Percentiles rank a stretch among this genome's conserved stretches.
These are phyloP conservation scores for Rubia peregrina DNA, from an alignment of 305 asterid species.

Conservation along the genomic window DNA sequence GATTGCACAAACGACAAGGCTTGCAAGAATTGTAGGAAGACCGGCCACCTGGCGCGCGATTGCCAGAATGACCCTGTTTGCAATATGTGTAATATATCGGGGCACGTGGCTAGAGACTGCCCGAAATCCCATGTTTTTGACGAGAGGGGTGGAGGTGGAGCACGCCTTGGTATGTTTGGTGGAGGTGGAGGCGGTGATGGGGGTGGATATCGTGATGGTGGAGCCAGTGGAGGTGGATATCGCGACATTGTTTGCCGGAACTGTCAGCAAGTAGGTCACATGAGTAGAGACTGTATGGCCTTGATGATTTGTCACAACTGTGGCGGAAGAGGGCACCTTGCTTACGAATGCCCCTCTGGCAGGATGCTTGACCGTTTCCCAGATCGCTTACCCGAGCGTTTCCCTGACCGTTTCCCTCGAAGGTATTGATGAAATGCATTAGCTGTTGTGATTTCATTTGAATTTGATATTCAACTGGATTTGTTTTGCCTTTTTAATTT, in stretches of 20 bases:
- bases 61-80: constrained; percentile 93
- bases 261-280: constrained; percentile 81
- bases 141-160: constrained; percentile 24
- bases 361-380: constrained; percentile 63
- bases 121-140: constrained; percentile 19
- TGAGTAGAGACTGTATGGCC: constrained; percentile 67
- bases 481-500: background rate
- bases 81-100: constrained; percentile 76
- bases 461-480: background rate
- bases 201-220: constrained; percentile 43
- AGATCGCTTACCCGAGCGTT: background rate
- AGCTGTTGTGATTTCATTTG: background rate
- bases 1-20: constrained; percentile 97
- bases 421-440: constrained; percentile 42
- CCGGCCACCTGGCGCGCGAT: constrained; percentile 92
- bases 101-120: constrained; percentile 47
- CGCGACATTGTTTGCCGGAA: constrained; percentile 65
- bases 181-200: constrained; percentile 14
- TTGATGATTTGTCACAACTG: constrained; percentile 69
- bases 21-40: constrained; percentile 90
- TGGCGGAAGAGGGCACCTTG: constrained; percentile 80
- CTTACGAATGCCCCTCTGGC: constrained; percentile 77
- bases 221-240: constrained; percentile 32
- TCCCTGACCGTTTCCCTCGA: constrained; percentile 23
- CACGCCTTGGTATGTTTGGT: constrained; percentile 22